Percentiles rank a stretch among this genome's conserved stretches.
Evolutionary conservation across 2,329 filamentous ascomycete genomes (phyloP).

Genomic region (Aspergillus tanneri): DNA sequence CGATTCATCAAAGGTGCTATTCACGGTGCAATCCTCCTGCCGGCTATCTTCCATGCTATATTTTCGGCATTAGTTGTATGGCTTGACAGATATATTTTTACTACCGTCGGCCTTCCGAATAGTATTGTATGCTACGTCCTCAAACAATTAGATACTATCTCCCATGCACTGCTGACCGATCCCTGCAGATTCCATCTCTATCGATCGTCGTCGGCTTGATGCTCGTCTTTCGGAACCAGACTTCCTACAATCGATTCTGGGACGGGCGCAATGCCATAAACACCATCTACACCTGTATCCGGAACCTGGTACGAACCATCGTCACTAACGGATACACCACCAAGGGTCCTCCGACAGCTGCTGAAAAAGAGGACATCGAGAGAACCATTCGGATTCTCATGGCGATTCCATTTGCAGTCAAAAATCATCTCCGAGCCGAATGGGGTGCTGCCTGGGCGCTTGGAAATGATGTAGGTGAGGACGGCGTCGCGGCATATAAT

Average conservation of each 20-base stretch:
- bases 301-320: conserved; percentile 59
- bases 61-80: conserved; percentile 61
- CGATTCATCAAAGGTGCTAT: conserved; percentile 65
- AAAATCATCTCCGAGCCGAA: conserved; percentile 63
- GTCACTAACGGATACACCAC: conserved; percentile 49
- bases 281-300: conserved; percentile 57
- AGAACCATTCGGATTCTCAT: conserved; percentile 58
- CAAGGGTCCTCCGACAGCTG: conserved; percentile 32
- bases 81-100: conserved; percentile 53
- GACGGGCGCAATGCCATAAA: conserved; percentile 58
- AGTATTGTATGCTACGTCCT: conserved; percentile 54
- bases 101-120: conserved; percentile 55
- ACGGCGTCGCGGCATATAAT: conserved; percentile 34
- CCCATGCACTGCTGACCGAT: neutral
- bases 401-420: conserved; percentile 62
- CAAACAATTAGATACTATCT: neutral
- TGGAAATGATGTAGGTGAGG: conserved; percentile 32
- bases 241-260: conserved; percentile 66
- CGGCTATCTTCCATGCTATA: conserved; percentile 57
- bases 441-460: conserved; percentile 52
- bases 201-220: conserved; percentile 67
- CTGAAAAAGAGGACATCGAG: conserved; percentile 59
- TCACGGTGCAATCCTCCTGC: conserved; percentile 57
- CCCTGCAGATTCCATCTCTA: conserved; percentile 58
- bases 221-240: conserved; percentile 66